Evolutionary conservation across 352 stramenopile genomes (phyloP), one percentile per base, ranked within the genome.

Genomic region (Saprolegnia diclina): DNA sequence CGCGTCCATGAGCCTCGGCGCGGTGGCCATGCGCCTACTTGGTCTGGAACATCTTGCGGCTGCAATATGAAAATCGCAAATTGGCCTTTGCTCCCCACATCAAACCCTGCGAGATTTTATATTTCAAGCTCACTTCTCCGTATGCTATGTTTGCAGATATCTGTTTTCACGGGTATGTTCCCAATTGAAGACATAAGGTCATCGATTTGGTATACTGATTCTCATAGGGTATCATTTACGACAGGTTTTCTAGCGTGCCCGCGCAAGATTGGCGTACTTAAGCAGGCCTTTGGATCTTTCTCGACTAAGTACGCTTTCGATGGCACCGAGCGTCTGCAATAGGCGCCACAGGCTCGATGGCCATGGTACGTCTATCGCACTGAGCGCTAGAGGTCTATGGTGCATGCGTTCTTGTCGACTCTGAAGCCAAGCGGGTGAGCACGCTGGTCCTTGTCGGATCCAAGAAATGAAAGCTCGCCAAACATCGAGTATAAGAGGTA

Each of bases 21-120:
- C 14, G 35, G 10, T 29, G 42, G 19, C 22, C 6, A 24, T 22
- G 26, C 9, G 79, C 77, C 53, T 64, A 87, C 79, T 87, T 87
- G 66, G 79, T 87, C 70, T 87, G 79, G 73, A 87, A 87, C 79
- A 87, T 87, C 56, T 57, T 74, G 48, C 56, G 35, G 14, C 21
- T 18, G 32, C 32, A 26, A 26, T 24, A 64, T 62, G n/a, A 45
- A 14, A 45, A 45, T 45, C 38, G 13, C 32, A 64, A 64, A 64
- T 64, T 45, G 38, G 38, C 21, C 56, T 64, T 13, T 5, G 6
- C 56, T 64, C 56, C 56, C 56, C 56, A 64, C 56, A 64, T 64
- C 56, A 64, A 64, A 26, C 24, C 56, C 37, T 50, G 11, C 38
- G 7, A 45, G 7, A 45, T 16, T 16, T 45, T 16, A 45, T 45